Percentiles rank a stretch among this genome's conserved stretches.
Evolutionary conservation across 2,329 filamentous ascomycete species (phyloP).

Genomic region (Basipetospora chlamydospora): DNA sequence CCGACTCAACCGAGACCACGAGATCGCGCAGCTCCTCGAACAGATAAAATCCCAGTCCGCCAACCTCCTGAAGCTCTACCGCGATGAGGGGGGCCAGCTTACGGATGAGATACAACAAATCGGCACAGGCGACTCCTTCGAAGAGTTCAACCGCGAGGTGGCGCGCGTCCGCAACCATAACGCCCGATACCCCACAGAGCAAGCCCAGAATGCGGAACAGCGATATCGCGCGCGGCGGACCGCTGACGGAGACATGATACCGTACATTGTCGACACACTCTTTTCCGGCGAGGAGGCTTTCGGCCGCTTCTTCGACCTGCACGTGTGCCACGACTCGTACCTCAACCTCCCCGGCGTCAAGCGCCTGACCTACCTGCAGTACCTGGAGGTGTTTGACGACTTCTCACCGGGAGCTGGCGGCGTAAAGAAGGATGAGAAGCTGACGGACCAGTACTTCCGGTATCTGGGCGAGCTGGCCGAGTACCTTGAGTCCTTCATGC

Average conservation of each 20-base stretch:
- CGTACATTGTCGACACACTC: slow-evolving; percentile 68
- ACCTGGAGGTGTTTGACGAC: slow-evolving; percentile 78
- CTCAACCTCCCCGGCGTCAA: slow-evolving; percentile 81
- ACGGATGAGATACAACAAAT: slow-evolving; percentile 73
- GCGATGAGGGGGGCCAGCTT: slow-evolving; percentile 57
- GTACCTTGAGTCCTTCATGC: slow-evolving; percentile 82
- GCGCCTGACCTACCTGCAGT: slow-evolving; percentile 79
- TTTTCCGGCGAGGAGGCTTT: slow-evolving; percentile 94
- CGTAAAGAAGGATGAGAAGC: slow-evolving; percentile 67
- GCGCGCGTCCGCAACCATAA: slow-evolving; percentile 76
- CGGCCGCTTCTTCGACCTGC: slow-evolving; percentile 85
- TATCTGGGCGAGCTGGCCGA: slow-evolving; percentile 69
- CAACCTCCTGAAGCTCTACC: slow-evolving; percentile 70
- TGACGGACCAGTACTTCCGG: slow-evolving; percentile 83
- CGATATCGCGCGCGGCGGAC: slow-evolving; percentile 64
- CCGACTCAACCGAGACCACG: slow-evolving; percentile 78
- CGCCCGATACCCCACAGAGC: slow-evolving; percentile 81
- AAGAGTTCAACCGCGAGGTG: slow-evolving; percentile 80
- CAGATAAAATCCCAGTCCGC: slow-evolving; percentile 79
- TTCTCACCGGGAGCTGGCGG: slow-evolving; percentile 62
- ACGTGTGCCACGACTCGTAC: slow-evolving; percentile 69
- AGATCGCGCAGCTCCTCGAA: slow-evolving; percentile 72
- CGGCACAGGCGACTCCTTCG: slow-evolving; percentile 72
- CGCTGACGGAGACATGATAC: slow-evolving; percentile 45
- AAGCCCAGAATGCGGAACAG: slow-evolving; percentile 85